Conservation (phyloP, 2,329 filamentous ascomycete genomes). For the Fusarium pseudograminearum region DNA sequence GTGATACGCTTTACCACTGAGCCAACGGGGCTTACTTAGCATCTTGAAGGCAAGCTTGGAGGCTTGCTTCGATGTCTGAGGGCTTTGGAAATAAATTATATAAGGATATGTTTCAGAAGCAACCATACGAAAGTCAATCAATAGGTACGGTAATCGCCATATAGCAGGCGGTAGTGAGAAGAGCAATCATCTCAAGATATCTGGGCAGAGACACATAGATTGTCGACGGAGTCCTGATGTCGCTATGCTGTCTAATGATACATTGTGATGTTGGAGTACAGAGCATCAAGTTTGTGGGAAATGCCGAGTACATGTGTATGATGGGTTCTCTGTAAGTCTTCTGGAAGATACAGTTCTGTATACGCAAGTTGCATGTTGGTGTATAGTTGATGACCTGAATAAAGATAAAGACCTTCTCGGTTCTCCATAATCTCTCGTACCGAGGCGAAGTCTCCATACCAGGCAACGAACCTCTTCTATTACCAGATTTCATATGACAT, state of each 20-base stretch:
- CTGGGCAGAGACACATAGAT: not conserved
- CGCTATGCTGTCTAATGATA: not conserved
- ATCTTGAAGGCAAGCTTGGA: not conserved
- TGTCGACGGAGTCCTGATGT: no score
- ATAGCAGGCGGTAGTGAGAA: not conserved
- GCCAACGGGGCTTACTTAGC: slow-evolving; percentile 46
- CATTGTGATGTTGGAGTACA: not conserved
- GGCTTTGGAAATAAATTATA: fast-evolving
- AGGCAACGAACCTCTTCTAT: not conserved
- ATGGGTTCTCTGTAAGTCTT: not conserved
- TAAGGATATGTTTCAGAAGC: not conserved
- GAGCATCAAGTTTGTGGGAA: no score
- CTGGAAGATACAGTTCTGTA: not conserved
- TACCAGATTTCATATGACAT: not conserved
- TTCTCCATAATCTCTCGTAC: not conserved
- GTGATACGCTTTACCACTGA: slow-evolving; percentile 55
- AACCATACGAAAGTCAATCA: not conserved
- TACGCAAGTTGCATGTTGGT: not conserved
- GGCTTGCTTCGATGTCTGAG: not conserved
- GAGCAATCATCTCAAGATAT: not conserved
- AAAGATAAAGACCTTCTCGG: not conserved
- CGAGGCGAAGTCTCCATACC: not conserved
- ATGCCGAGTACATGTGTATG: no score
- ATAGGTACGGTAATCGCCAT: not conserved
- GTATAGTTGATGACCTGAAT: not conserved